Evolutionary conservation across 768 basidiomycete species (phyloP), one percentile per base, ranked within the genome.

Genomic region (Phylloporus sp.): DNA sequence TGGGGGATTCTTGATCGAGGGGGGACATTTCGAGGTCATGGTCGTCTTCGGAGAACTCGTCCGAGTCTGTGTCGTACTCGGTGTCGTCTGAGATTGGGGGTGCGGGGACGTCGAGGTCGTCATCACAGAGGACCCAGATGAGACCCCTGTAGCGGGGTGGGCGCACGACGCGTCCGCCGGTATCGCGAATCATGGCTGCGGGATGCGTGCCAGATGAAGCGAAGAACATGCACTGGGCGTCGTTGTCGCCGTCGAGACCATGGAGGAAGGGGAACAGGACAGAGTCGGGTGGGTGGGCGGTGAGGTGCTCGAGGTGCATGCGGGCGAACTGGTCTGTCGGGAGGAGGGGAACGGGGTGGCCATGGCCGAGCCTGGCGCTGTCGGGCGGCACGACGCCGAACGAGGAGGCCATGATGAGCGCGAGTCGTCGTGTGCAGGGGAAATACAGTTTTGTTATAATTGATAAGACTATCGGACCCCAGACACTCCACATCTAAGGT

Each of bases 231-330:
- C 88, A 90, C 72, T 92, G 91, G 0, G 84, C 82, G 15, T 79
- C 70, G 63, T 91, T 91, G 52, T 84, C 78, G 56, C 89, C 85
- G 61, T 94, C 91, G 54, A 94, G 76, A 39, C 91, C 89, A 61
- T 94, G 92, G 15, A 92, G 72, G 71, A 93, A 95, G 1, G 92
- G 92, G 66, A 95, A 95, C 51, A 94, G 80, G 59, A 86, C 78
- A 35, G 77, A 75, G 71, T 95, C 92, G 0, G 87, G 86, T 1
- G 89, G 81, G 68, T 94, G 88, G 2, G 81, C 70, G 52, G 80
- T 75, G 55, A 82, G 72, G 57, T 89, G 80, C n/a, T 73, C 66
- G 59, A 81, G 76, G 50, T 87, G 85, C 45, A 92, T 69, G 18
- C 73, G 64, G 4, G 82, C 74, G 62, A 90, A 91, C 52, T 80